A percentile compares a stretch with the other conserved stretches of the same genome.
phyloP scores from a whole-genome alignment of 768 basidiomycete genomes.

The Rhodotorula sphaerocarpa region DNA sequence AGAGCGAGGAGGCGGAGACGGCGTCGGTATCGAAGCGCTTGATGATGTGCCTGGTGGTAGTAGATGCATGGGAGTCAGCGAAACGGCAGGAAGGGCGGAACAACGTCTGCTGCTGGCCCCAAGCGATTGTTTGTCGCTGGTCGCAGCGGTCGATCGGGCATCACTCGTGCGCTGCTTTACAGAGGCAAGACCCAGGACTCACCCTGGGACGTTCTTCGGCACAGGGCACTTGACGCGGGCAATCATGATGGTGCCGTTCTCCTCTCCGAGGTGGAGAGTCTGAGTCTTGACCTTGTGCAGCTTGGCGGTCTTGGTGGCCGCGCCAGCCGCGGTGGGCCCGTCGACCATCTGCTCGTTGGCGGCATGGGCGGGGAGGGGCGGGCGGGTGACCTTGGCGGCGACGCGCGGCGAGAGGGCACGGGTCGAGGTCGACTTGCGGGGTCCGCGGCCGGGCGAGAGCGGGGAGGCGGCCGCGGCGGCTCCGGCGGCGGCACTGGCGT shows the following conservation, averaged over 20 bases:
- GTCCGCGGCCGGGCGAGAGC: neutral
- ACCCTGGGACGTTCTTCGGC: conserved; percentile 33
- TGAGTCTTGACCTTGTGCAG: conserved; percentile 34
- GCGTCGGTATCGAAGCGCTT: conserved; percentile 39
- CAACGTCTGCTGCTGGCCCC: no score
- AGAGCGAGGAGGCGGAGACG: conserved; percentile 36
- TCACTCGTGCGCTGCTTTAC: no score
- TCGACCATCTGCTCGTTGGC: conserved; percentile 23
- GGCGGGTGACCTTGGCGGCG: conserved; percentile 7
- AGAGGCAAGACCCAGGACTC: no score
- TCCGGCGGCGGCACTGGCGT: neutral
- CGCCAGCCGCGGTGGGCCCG: neutral
- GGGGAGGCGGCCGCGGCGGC: no score
- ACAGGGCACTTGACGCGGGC: conserved; percentile 34
- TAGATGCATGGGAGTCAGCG: neutral
- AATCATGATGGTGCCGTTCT: conserved; percentile 28
- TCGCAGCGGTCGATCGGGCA: no score
- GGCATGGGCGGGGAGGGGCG: conserved; percentile 8
- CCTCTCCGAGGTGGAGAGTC: conserved; percentile 27
- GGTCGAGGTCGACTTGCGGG: conserved; percentile 11
- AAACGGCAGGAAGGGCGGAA: neutral
- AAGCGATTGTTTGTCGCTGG: no score
- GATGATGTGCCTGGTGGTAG: conserved; percentile 35
- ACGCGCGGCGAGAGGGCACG: conserved; percentile 24
- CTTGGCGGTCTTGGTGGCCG: neutral